A percentile compares a stretch with the other conserved stretches of the same genome.
Conservation (phyloP, 1,284 basidiomycete genomes). For the Peniophora sp. region DNA sequence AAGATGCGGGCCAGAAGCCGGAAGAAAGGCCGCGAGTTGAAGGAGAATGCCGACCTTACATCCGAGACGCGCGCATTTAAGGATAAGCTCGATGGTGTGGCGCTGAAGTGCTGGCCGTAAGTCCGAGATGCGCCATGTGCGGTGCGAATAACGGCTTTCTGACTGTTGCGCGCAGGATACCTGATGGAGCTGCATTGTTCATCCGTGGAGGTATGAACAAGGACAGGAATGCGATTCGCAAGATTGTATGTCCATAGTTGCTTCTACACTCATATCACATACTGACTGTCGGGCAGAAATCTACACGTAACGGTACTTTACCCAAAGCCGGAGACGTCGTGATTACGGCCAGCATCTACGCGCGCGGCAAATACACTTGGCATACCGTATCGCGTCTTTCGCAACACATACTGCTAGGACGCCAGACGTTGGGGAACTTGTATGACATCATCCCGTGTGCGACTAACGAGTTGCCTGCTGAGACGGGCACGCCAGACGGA, state of each 20-base stretch:
- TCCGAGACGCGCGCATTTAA: slow-evolving; percentile 24
- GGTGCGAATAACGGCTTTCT: slow-evolving; percentile 1
- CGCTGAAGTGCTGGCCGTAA: slow-evolving; percentile 55
- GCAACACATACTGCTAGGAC: slow-evolving; percentile 60
- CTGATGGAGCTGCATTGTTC: slow-evolving; percentile 46
- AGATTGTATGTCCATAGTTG: slow-evolving; percentile 29
- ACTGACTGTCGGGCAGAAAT: slow-evolving; percentile 22
- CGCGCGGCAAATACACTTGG: slow-evolving; percentile 51
- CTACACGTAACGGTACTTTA: slow-evolving; percentile 12
- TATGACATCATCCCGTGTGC: slow-evolving; percentile 54
- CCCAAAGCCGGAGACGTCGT: slow-evolving; percentile 31
- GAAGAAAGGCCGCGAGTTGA: too few species aligned
- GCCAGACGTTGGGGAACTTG: slow-evolving; percentile 64
- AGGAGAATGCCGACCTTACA: too few species aligned
- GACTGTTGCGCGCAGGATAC: slow-evolving; percentile 29
- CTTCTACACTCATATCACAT: neutral
- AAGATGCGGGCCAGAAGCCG: too few species aligned
- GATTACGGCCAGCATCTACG: slow-evolving; percentile 51
- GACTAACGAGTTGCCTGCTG: slow-evolving; percentile 44
- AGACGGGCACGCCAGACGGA: slow-evolving; percentile 13
- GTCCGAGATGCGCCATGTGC: slow-evolving; percentile 9
- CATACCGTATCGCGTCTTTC: slow-evolving; percentile 54
- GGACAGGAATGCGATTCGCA: slow-evolving; percentile 52
- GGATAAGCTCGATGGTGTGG: slow-evolving; percentile 36
- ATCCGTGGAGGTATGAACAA: slow-evolving; percentile 55